Percentiles rank a stretch among this genome's conserved stretches.
Conservation (phyloP, 2,329 filamentous ascomycete genomes). For the Botryotinia calthae region DNA sequence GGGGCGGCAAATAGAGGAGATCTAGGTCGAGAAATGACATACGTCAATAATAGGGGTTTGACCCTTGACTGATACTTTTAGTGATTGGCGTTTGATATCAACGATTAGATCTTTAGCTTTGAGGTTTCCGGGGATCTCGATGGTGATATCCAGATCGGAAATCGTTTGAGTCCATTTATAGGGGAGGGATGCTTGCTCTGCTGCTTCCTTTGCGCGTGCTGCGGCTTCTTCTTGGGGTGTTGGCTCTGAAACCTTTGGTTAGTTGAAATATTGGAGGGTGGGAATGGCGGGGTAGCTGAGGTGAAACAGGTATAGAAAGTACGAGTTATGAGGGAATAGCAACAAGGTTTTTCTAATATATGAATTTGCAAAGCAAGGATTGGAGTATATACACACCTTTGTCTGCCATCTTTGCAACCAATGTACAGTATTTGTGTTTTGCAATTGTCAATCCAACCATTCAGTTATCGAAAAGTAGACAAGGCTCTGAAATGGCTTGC, state of each 20-base stretch:
- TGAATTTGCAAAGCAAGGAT: not conserved
- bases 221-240: conserved; percentile 54
- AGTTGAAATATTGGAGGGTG: conserved; percentile 3
- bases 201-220: conserved; percentile 67
- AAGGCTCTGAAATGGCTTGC: conserved; percentile 30
- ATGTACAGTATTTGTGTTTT: conserved; percentile 22
- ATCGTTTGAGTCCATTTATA: conserved; percentile 99
- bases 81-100: conserved; percentile 72
- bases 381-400: conserved; percentile 25
- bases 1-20: not conserved
- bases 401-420: conserved; percentile 28
- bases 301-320: not conserved
- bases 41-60: conserved; percentile 82
- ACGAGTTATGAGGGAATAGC: not conserved
- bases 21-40: conserved; percentile 34
- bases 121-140: conserved; percentile 75
- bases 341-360: too few species aligned
- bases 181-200: conserved; percentile 85
- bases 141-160: conserved; percentile 76
- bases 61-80: conserved; percentile 83
- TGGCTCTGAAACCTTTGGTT: conserved; percentile 30
- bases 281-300: conserved; percentile 16
- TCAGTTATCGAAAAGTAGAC: conserved; percentile 21
- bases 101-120: conserved; percentile 83
- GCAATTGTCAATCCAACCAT: not conserved